Evolutionary conservation across 805 yeast genomes (phyloP).

Genomic region (Candida silvatica): DNA sequence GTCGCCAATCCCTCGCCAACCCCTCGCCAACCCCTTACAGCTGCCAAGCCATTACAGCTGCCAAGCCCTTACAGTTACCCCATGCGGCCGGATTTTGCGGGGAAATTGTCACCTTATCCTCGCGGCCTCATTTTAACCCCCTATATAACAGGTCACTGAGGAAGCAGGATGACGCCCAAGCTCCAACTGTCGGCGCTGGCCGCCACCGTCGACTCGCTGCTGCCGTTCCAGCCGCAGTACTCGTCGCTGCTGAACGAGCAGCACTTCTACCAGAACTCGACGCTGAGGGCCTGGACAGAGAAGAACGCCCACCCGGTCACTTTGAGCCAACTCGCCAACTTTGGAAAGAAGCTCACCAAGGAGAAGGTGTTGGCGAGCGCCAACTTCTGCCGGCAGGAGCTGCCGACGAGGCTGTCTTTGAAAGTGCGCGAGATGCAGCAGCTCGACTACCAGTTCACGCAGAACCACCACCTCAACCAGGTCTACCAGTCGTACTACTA

Average conservation of each 20-base stretch:
- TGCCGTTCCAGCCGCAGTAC: slow-evolving; percentile 13
- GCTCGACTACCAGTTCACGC: slow-evolving; percentile 75
- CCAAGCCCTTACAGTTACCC: no score
- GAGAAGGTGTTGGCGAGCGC: slow-evolving; percentile 79
- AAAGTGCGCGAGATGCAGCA: slow-evolving; percentile 69
- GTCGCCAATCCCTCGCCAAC: no score
- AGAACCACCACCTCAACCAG: slow-evolving; percentile 77
- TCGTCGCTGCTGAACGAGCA: slow-evolving; percentile 33
- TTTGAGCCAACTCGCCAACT: slow-evolving; percentile 81
- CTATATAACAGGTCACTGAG: no score
- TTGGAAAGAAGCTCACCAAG: slow-evolving; percentile 69
- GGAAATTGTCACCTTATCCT: no score
- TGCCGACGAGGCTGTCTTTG: slow-evolving; percentile 78
- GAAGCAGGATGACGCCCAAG: neutral
- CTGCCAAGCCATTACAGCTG: no score
- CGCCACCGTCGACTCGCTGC: slow-evolving; percentile 9
- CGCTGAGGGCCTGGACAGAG: slow-evolving; percentile 52
- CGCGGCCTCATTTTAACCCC: no score
- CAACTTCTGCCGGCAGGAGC: slow-evolving; percentile 77
- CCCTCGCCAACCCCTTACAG: no score
- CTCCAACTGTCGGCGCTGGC: slow-evolving; percentile 9
- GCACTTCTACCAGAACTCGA: slow-evolving; percentile 81
- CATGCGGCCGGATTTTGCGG: slow-evolving; percentile 3
- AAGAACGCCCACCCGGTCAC: slow-evolving; percentile 84
- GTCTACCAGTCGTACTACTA: slow-evolving; percentile 82